Evolutionary conservation across 805 yeast species (phyloP).

Genomic region (Teunomyces funiuensis): DNA sequence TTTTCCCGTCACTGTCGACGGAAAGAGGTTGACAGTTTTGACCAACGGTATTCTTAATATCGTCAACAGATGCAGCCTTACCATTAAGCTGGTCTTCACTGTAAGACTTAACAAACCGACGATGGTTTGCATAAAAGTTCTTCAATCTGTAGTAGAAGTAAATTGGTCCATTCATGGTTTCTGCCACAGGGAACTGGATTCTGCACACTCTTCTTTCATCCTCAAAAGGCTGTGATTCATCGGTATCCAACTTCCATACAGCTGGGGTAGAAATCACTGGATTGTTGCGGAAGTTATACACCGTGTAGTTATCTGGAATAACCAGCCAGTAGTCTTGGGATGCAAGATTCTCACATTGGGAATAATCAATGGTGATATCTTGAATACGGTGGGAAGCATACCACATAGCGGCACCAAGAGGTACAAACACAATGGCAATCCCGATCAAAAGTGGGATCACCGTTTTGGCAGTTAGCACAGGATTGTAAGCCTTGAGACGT

Average conservation of each 20-base stretch:
- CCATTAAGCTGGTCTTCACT: constrained; percentile 46
- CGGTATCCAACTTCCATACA: constrained; percentile 38
- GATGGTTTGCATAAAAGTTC: constrained; percentile 44
- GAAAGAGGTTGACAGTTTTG: constrained; percentile 46
- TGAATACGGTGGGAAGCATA: constrained; percentile 39
- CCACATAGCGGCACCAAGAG: constrained; percentile 50
- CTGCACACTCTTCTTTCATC: constrained; percentile 50
- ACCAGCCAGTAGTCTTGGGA: constrained; percentile 31
- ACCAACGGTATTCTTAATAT: constrained; percentile 42
- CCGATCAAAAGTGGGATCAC: constrained; percentile 41
- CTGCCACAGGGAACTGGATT: constrained; percentile 39
- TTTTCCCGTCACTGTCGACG: constrained; percentile 42
- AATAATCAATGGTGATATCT: constrained; percentile 42
- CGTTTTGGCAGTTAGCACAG: constrained; percentile 42
- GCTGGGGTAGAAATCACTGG: constrained; percentile 18
- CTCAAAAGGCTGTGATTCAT: constrained; percentile 44
- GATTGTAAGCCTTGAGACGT: constrained; percentile 50
- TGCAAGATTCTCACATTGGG: constrained; percentile 41
- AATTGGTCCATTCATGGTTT: constrained; percentile 37
- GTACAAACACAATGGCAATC: constrained; percentile 41
- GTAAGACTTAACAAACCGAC: constrained; percentile 44
- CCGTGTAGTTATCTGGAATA: constrained; percentile 38
- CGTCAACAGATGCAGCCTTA: constrained; percentile 32
- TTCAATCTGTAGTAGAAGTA: constrained; percentile 42
- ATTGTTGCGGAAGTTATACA: constrained; percentile 33